These are phyloP conservation scores for Boletus rufocinnamomeus DNA, from an alignment of 768 basidiomycete genomes.

Conservation along the genomic window DNA sequence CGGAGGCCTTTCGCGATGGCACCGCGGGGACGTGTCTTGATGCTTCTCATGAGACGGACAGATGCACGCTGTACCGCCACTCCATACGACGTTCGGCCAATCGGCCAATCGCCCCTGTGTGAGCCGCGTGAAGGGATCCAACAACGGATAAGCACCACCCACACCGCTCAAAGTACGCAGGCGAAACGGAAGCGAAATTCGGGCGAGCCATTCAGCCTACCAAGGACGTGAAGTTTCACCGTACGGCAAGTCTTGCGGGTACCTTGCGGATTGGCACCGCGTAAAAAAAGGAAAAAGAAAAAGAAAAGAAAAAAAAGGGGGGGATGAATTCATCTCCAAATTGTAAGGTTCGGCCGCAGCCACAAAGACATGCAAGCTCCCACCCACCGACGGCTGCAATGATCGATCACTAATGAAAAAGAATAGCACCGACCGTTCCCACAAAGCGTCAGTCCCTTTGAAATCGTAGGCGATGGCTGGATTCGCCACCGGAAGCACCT, in stretches of 20 bases:
- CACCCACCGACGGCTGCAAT: background rate
- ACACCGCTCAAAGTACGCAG: background rate
- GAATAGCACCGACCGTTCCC: slow-evolving; percentile 4
- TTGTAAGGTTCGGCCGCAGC: slow-evolving; percentile 9
- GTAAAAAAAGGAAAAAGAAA: background rate
- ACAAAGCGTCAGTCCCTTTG: background rate
- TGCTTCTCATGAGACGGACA: slow-evolving; percentile 5
- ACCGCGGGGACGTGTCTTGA: background rate
- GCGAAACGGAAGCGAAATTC: background rate
- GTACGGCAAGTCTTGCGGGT: background rate
- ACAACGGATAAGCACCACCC: background rate
- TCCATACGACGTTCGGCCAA: background rate
- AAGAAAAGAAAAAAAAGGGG: background rate
- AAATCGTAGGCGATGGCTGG: background rate
- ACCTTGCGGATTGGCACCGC: background rate
- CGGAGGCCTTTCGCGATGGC: background rate
- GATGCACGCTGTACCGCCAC: background rate
- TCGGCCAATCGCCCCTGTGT: background rate
- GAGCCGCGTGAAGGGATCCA: slow-evolving; percentile 9
- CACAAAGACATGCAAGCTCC: slow-evolving; percentile 7
- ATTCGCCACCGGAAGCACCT: background rate
- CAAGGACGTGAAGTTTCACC: background rate
- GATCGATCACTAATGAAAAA: background rate
- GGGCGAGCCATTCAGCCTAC: background rate
- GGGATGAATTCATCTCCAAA: background rate